Percentiles rank a stretch among this genome's conserved stretches.
phyloP scores from a whole-genome alignment of 108 stramenopile genomes.

The Cyclotella choctawhatcheeana region DNA sequence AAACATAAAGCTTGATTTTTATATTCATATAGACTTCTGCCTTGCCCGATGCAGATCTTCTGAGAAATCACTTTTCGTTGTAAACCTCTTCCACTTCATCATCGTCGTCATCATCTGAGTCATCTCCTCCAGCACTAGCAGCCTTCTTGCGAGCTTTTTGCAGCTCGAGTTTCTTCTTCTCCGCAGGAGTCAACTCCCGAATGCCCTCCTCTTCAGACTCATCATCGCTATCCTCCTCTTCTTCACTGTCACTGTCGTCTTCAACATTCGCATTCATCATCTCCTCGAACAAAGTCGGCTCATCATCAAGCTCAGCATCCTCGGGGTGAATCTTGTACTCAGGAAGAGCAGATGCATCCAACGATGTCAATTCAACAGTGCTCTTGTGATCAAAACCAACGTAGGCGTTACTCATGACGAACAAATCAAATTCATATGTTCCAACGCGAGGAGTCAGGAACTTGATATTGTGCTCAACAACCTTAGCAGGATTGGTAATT shows the following conservation, averaged over 20 bases:
- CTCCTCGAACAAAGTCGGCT: constrained; percentile 98
- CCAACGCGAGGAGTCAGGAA: constrained; percentile 94
- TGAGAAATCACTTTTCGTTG: constrained; percentile 53
- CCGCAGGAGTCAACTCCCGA: constrained; percentile 75
- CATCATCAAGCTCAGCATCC: constrained; percentile 97
- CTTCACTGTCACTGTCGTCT: constrained; percentile 82
- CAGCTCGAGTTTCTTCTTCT: constrained; percentile 82
- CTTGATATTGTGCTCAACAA: constrained; percentile 92
- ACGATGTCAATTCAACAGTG: constrained; percentile 72
- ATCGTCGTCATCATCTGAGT: constrained; percentile 75
- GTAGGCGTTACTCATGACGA: constrained; percentile 93
- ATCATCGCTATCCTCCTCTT: constrained; percentile 77
- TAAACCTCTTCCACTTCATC: constrained; percentile 88
- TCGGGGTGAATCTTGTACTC: constrained; percentile 97
- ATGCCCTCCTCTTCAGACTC: constrained; percentile 63
- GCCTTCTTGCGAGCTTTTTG: constrained; percentile 80
- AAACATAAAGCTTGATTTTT: too few species aligned
- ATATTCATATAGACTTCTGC: too few species aligned
- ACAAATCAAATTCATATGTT: constrained; percentile 88
- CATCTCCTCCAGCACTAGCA: constrained; percentile 63
- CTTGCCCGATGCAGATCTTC: too few species aligned
- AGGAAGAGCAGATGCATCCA: constrained; percentile 89
- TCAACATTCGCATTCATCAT: constrained; percentile 93
- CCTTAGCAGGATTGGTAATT: constrained; percentile 67
- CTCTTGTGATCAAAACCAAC: constrained; percentile 89